Evolutionary conservation across 1,284 basidiomycete species (phyloP), one percentile per base, ranked within the genome.

Genomic region (Apiotrichum siamense): DNA sequence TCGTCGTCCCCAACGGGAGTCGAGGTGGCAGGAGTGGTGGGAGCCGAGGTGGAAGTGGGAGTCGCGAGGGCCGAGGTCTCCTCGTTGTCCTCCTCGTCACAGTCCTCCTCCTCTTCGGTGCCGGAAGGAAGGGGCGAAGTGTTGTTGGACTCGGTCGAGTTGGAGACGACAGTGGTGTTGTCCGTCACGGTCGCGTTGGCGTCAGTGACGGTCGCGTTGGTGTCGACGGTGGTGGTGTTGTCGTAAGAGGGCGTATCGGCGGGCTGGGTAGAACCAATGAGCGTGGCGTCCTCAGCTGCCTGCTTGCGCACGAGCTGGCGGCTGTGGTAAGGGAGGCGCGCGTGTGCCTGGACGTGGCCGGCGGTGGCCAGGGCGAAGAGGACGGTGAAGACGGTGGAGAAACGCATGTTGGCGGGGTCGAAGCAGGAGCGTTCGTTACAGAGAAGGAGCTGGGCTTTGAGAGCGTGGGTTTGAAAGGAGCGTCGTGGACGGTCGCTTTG

Each of bases 1-100:
- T 48, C 45, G 17, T 55, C 53, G 37, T 44, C 41, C 25, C 25
- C 29, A 11, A 7, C 42, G 10, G 12, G 12, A 23, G 35, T 9
- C 27, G 33, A 1, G 23, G 31, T 29, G 25, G 2, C 33, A 21
- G 49, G 17, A 26, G 33, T 5, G 40, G 11, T 25, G 18, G 36
- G 20, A 15, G 23, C 9, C 10, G 82, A 78, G 15, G 75, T 74
- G 17, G 75, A 74, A 4, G 51, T 33, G 77, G 79, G 10, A 24
- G 59, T 43, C 13, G 45, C 12, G 23, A 50, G 25, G 38, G 79
- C 66, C n/a, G 83, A 79, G 0, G 88, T 83, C 65, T 97, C 94
- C 36, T 86, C 79, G 17, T 31, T 42, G 15, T 46, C 29, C 50
- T 17, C 35, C 23, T 25, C 23, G 18, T 12, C 23, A 20, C 7